A percentile compares a stretch with the other conserved stretches of the same genome.
Evolutionary conservation across 1,284 basidiomycete genomes (phyloP).

Genomic region (Fomes fomentarius): DNA sequence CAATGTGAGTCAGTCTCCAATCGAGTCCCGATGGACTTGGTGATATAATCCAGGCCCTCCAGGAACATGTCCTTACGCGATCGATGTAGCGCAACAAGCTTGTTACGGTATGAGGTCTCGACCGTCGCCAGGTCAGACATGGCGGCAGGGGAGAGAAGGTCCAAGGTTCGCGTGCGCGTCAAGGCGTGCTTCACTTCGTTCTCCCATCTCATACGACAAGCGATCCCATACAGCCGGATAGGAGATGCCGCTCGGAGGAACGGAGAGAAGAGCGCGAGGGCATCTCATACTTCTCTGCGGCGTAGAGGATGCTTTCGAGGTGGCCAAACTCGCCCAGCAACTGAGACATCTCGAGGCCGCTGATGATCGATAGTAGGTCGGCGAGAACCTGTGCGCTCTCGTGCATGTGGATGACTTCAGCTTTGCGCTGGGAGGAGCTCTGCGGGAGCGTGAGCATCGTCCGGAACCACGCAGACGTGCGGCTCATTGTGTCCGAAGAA

Average conservation of each 20-base stretch:
- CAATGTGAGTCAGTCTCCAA: background rate
- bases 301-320: slow-evolving; percentile 53
- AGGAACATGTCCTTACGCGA: slow-evolving; percentile 22
- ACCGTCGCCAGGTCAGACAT: slow-evolving; percentile 20
- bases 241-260: slow-evolving; percentile 50
- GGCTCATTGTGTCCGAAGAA: slow-evolving; percentile 54
- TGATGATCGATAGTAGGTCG: slow-evolving; percentile 55
- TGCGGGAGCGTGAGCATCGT: slow-evolving; percentile 53
- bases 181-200: slow-evolving; percentile 55
- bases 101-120: slow-evolving; percentile 18
- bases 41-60: slow-evolving; percentile 22
- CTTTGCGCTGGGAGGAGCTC: background rate
- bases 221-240: slow-evolving; percentile 55
- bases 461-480: slow-evolving; percentile 60
- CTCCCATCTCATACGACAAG: slow-evolving; percentile 57
- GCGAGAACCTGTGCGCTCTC: slow-evolving; percentile 41
- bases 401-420: slow-evolving; percentile 6
- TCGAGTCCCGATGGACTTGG: slow-evolving; percentile 24
- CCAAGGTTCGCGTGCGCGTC: slow-evolving; percentile 38
- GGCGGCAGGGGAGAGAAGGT: slow-evolving; percentile 45
- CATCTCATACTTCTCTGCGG: slow-evolving; percentile 70
- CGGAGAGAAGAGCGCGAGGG: slow-evolving; percentile 48
- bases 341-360: slow-evolving; percentile 51
- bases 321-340: slow-evolving; percentile 45
- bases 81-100: slow-evolving; percentile 28